Evolutionary conservation across 306 rosid species (phyloP), one percentile per base, ranked within the genome.

Genomic region (Rosa persica): DNA sequence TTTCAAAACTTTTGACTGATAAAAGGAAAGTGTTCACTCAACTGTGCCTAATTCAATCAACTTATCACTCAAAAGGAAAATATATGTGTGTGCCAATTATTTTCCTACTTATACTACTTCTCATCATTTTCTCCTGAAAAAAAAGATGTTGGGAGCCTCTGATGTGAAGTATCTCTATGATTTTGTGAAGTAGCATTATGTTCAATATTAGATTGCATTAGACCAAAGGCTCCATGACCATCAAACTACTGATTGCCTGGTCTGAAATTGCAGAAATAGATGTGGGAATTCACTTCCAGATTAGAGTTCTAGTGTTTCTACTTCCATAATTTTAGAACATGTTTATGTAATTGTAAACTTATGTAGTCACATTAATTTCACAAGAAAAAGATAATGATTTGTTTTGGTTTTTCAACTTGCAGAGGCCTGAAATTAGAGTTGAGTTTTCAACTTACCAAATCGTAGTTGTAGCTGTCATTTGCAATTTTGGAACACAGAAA

Each of bases 211-310:
- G 16, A 66, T 55, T 81, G 82, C 87, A 82, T 86, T 58, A 42
- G 81, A 80, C 81, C 87, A 27, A 39, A 80, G 93, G 90, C 90
- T 76, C 74, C 75, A 71, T 82, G 76, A 79, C 10, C 46, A 51
- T 46, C 61, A 25, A 40, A 36, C 72, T 48, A 71, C 62, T 40
- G 81, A 79, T 47, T 49, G 90, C 81, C 89, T 67, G 49, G 52
- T 60, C 2, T 80, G 16, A 30, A 43, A 57, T 38, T 87, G 96
- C 96, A 76, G 27, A 79, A 78, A 83, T 34, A 6, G 74, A 80
- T 83, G 12, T 79, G 79, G 96, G 93, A 86, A 51, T 70, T 83
- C 88, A 89, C 96, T 90, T 90, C 91, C 91, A 86, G 87, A 86
- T 76, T 80, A 74, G 34, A 30, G 34, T 30, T n/a, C n/a, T n/a